These are phyloP conservation scores for Neurospora terricola DNA, from an alignment of 495 filamentous ascomycete genomes.

Conservation along the genomic window DNA sequence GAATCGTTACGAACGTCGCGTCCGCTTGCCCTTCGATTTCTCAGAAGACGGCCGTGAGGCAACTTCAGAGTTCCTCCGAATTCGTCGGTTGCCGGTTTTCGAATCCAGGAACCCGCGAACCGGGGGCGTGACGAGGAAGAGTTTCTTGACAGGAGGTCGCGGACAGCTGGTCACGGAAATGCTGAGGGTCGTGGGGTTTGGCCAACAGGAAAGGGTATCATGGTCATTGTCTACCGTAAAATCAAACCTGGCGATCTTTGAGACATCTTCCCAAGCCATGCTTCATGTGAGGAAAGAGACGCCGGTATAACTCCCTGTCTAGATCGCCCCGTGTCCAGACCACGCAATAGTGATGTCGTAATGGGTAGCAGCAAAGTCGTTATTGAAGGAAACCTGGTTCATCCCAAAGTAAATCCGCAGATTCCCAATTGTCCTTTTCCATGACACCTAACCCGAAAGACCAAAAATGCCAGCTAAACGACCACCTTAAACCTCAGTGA, in stretches of 20 bases:
- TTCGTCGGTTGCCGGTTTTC: not conserved
- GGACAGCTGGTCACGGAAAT: not conserved
- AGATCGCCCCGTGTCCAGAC: slow-evolving; percentile 5
- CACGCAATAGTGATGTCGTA: slow-evolving; percentile 10
- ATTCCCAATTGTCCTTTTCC: slow-evolving; percentile 29
- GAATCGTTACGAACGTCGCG: not conserved
- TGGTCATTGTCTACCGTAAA: not conserved
- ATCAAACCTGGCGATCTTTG: not conserved
- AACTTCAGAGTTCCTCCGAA: not conserved
- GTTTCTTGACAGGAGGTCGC: not conserved
- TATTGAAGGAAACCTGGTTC: slow-evolving; percentile 28
- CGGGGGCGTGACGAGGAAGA: not conserved
- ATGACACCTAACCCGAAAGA: slow-evolving; percentile 29
- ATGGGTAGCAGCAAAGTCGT: slow-evolving; percentile 14
- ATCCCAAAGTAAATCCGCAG: slow-evolving; percentile 24
- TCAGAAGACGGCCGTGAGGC: not conserved
- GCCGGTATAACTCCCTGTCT: not conserved
- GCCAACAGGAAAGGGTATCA: not conserved
- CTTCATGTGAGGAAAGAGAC: not conserved
- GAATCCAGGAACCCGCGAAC: not conserved
- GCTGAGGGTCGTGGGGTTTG: not conserved
- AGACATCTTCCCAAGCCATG: not conserved
- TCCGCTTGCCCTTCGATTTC: not conserved
- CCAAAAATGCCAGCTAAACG: slow-evolving; percentile 13
- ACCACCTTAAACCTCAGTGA: slow-evolving; percentile 77